Evolutionary conservation across 2,329 filamentous ascomycete species (phyloP).

Genomic region (Lomentospora prolificans): DNA sequence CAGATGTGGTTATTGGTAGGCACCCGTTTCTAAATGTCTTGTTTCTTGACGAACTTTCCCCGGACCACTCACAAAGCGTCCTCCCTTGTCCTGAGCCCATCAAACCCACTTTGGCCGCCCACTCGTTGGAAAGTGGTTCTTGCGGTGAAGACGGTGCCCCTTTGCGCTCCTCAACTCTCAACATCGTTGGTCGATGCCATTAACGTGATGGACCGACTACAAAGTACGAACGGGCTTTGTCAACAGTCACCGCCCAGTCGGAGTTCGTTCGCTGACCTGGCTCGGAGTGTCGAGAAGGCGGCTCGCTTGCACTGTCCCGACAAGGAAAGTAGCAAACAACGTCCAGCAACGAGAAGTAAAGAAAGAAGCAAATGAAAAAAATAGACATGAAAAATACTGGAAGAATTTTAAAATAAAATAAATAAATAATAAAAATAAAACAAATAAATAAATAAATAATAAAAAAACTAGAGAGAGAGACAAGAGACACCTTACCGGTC

Average conservation of each 20-base stretch:
- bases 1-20: conserved; percentile 2
- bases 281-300: background rate
- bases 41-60: background rate
- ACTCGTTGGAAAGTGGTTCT: background rate
- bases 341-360: no score
- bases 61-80: conserved; percentile 4
- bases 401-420: no score
- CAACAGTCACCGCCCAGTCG: background rate
- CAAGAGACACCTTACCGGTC: no score
- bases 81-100: background rate
- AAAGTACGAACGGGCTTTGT: background rate
- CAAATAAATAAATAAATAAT: no score
- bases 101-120: background rate
- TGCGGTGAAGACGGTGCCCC: background rate
- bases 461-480: no score
- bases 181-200: background rate
- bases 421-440: no score
- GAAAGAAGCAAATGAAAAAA: no score
- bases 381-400: no score
- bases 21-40: background rate
- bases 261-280: background rate
- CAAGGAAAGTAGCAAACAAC: background rate
- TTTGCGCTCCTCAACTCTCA: background rate
- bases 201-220: background rate
- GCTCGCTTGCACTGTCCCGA: background rate